phyloP scores from a whole-genome alignment of 345 rosid species.

The Eucalyptus globulus region DNA sequence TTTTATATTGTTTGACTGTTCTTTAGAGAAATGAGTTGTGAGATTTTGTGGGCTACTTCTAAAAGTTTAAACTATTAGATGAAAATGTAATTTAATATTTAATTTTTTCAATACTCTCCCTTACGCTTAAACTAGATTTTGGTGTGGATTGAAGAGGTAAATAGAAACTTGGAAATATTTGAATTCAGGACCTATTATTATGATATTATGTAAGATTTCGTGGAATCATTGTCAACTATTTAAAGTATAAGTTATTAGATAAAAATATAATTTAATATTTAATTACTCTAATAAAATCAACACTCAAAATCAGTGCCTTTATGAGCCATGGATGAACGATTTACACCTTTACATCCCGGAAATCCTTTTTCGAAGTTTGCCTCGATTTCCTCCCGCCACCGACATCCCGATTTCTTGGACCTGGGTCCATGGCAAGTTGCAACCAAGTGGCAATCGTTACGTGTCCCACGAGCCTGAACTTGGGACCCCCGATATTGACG shows the following conservation, averaged over 20 bases:
- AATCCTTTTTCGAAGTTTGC: neutral
- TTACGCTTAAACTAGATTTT: too few species aligned
- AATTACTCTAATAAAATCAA: too few species aligned
- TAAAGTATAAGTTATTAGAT: too few species aligned
- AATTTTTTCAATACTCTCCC: too few species aligned
- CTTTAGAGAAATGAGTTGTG: neutral
- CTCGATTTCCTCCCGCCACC: neutral
- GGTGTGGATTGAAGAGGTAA: too few species aligned
- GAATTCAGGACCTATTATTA: too few species aligned
- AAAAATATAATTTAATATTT: too few species aligned
- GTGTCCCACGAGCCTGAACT: neutral
- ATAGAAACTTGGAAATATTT: too few species aligned
- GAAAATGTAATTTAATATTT: rapidly evolving
- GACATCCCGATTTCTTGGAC: neutral
- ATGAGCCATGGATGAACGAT: neutral
- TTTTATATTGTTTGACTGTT: neutral
- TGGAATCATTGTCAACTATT: rapidly evolving
- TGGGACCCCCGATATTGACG: neutral
- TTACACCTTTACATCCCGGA: neutral
- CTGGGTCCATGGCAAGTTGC: neutral
- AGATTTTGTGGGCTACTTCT: too few species aligned
- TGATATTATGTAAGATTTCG: too few species aligned
- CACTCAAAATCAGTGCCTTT: too few species aligned
- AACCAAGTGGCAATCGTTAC: neutral
- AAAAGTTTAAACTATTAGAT: too few species aligned